phyloP scores from a whole-genome alignment of 768 basidiomycete species.

The Epithele typhae region DNA sequence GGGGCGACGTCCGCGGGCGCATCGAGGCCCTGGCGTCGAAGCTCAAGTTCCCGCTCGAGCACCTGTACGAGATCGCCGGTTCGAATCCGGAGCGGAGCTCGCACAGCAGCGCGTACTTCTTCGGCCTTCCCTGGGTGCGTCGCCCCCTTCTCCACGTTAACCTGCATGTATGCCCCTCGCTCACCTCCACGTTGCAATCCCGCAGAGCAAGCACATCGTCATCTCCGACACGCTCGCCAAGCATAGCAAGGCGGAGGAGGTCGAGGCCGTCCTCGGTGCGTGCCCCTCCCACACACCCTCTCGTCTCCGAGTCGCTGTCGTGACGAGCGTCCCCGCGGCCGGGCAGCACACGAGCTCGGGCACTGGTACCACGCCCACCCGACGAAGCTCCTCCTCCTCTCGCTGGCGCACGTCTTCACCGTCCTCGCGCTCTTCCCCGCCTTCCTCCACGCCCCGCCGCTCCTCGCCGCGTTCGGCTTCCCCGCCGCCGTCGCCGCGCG shows the following conservation, averaged over 20 bases:
- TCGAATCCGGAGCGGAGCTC: slow-evolving; percentile 93
- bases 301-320: neutral
- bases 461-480: slow-evolving; percentile 82
- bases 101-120: slow-evolving; percentile 98
- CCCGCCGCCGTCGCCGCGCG: slow-evolving; percentile 53
- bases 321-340: no score
- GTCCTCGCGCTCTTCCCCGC: slow-evolving; percentile 88
- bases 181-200: no score
- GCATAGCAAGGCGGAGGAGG: slow-evolving; percentile 84
- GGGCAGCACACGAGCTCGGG: slow-evolving; percentile 89
- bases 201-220: slow-evolving; percentile 87
- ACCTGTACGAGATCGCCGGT: slow-evolving; percentile 96
- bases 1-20: slow-evolving; percentile 70
- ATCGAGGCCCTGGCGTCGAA: slow-evolving; percentile 75
- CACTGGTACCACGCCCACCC: slow-evolving; percentile 96
- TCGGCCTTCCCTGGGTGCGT: slow-evolving; percentile 88
- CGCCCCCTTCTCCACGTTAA: neutral
- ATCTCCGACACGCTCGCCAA: slow-evolving; percentile 97
- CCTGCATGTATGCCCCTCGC: neutral
- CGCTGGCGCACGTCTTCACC: slow-evolving; percentile 83
- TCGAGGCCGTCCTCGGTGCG: slow-evolving; percentile 87
- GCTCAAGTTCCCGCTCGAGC: slow-evolving; percentile 90
- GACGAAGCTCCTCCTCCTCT: slow-evolving; percentile 79
- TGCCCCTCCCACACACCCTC: neutral
- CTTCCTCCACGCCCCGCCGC: slow-evolving; percentile 75